A percentile compares a stretch with the other conserved stretches of the same genome.
Conservation (phyloP, 2,329 filamentous ascomycete species). For the Elsinoe necatrix region DNA sequence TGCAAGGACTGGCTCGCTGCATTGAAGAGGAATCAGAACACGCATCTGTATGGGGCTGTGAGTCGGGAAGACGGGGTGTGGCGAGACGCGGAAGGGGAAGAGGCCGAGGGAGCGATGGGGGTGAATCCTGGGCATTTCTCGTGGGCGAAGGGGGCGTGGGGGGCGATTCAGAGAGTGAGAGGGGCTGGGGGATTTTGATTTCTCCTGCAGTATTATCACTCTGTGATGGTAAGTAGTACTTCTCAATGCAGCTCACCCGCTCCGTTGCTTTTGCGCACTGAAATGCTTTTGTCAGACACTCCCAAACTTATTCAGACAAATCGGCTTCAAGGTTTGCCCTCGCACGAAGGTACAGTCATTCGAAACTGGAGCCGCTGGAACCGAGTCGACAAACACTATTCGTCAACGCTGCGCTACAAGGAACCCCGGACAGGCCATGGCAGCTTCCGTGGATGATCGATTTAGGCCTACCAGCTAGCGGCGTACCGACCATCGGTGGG, state of each 20-base stretch:
- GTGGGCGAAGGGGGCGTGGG: conserved; percentile 51
- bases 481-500: no score
- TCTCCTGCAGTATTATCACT: background rate
- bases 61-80: conserved; percentile 51
- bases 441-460: conserved; percentile 50
- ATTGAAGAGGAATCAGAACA: conserved; percentile 59
- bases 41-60: conserved; percentile 49
- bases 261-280: background rate
- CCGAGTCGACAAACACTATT: conserved; percentile 47
- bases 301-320: background rate
- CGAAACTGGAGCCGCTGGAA: background rate
- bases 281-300: background rate
- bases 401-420: conserved; percentile 51
- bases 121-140: conserved; percentile 47
- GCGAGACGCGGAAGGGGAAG: conserved; percentile 43
- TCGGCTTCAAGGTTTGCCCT: background rate
- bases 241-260: background rate
- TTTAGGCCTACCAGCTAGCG: conserved; percentile 33
- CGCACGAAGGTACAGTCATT: background rate
- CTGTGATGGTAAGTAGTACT: background rate
- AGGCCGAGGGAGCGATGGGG: conserved; percentile 34
- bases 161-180: conserved; percentile 48
- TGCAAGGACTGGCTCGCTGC: conserved; percentile 41
- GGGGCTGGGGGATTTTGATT: conserved; percentile 19
- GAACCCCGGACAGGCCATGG: conserved; percentile 32